A percentile compares a stretch with the other conserved stretches of the same genome.
These are phyloP conservation scores for Termitomyces sp. DNA, from an alignment of 1,284 basidiomycete species.

Conservation along the genomic window DNA sequence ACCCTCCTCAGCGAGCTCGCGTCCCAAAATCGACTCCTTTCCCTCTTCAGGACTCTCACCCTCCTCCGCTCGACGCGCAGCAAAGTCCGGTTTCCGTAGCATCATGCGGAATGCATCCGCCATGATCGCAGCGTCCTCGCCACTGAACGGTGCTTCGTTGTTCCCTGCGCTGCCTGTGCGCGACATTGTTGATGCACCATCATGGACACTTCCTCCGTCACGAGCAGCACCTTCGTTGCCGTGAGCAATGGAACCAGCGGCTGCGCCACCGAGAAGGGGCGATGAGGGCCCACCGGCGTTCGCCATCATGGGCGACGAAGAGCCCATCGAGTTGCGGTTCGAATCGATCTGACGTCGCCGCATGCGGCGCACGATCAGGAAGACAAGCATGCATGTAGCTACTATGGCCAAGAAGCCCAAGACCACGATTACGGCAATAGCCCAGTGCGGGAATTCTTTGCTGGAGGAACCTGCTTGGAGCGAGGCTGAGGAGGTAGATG, in stretches of 20 bases:
- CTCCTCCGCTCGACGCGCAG: conserved; percentile 60
- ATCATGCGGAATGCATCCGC: conserved; percentile 82
- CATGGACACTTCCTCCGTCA: conserved; percentile 44
- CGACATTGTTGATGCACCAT: conserved; percentile 65
- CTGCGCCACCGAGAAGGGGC: conserved; percentile 42
- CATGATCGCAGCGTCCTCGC: conserved; percentile 82
- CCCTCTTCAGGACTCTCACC: conserved; percentile 51
- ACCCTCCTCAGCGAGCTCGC: conserved; percentile 77
- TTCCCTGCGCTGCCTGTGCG: conserved; percentile 50
- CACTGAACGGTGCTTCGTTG: conserved; percentile 62
- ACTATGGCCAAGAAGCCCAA: conserved; percentile 77
- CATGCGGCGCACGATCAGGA: conserved; percentile 65
- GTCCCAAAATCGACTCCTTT: conserved; percentile 48
- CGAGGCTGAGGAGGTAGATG: conserved; percentile 28
- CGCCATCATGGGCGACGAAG: conserved; percentile 76
- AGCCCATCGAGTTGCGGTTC: conserved; percentile 69
- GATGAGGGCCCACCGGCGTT: conserved; percentile 42
- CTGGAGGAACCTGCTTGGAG: conserved; percentile 40
- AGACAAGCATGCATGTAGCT: conserved; percentile 58
- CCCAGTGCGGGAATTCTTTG: conserved; percentile 71
- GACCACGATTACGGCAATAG: conserved; percentile 82
- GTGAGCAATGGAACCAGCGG: conserved; percentile 24
- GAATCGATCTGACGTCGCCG: conserved; percentile 49
- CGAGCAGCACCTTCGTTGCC: conserved; percentile 21
- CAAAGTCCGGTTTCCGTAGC: conserved; percentile 79